These are phyloP conservation scores for Alternaria burnsii DNA, from an alignment of 2,329 filamentous ascomycete species.

Conservation along the genomic window DNA sequence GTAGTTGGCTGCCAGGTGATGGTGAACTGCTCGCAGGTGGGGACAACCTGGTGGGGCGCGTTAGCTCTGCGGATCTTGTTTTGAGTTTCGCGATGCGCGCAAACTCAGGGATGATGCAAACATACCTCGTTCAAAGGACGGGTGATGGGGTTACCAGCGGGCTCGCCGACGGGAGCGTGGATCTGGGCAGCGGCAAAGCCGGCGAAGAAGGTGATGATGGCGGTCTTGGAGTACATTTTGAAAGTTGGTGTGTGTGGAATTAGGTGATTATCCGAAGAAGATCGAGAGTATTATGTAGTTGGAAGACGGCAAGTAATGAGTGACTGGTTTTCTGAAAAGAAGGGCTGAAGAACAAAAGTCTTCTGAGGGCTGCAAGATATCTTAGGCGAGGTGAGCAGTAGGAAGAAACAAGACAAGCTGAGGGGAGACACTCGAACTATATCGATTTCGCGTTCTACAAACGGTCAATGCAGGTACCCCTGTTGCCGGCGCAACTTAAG, in stretches of 20 bases:
- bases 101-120: conserved; percentile 2
- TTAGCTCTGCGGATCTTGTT: conserved; percentile 13
- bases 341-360: conserved; percentile 40
- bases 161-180: conserved; percentile 41
- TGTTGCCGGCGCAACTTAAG: conserved; percentile 17
- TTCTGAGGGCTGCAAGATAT: conserved; percentile 25
- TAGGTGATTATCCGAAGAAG: conserved; percentile 40
- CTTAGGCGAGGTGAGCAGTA: conserved; percentile 15
- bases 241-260: conserved; percentile 24
- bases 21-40: conserved; percentile 63
- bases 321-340: conserved; percentile 34
- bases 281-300: conserved; percentile 28
- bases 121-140: conserved; percentile 59
- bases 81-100: conserved; percentile 2
- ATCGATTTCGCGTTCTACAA: conserved; percentile 30
- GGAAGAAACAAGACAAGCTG: conserved; percentile 18
- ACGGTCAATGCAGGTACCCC: conserved; percentile 12
- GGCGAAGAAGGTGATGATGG: conserved; percentile 61
- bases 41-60: conserved; percentile 53
- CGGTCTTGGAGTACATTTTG: conserved; percentile 48
- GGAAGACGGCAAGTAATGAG: conserved; percentile 26
- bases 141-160: conserved; percentile 64
- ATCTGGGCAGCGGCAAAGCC: conserved; percentile 57
- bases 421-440: conserved; percentile 28
- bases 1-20: conserved; percentile 66